Evolutionary conservation across 1,284 basidiomycete species (phyloP), one percentile per base, ranked within the genome.

Genomic region (Phellinidium pouzarii): DNA sequence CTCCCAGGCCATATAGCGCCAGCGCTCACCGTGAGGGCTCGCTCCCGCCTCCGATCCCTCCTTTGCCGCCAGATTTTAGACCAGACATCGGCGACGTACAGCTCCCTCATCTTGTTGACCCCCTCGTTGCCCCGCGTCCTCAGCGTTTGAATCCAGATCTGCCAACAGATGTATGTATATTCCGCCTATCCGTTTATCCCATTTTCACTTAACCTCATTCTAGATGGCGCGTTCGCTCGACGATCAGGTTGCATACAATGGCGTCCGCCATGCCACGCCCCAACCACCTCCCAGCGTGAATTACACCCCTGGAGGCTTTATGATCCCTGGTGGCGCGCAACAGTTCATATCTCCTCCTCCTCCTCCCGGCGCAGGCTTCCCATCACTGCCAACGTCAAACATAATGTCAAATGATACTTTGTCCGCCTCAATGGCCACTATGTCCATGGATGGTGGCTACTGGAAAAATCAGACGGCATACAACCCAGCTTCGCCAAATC

Each of bases 141-240:
- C 79, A 83, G 56, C 74, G 78, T 50, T 53, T 83, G 5, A 79
- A 84, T 60, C 80, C 79, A 14, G 73, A 72, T 59, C 65, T 84
- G 1, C 80, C 82, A n/a, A 72, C 75, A 34, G 82, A 84, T 62
- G 84, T 83, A 63, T 63, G 80, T 68, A 43, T 36, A 52, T 50
- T 56, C 52, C 42, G 19, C 14, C 26, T 14, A n/a, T 17, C 23
- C 22, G 8, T 11, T 19, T 7, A 38, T 34, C 34, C 23, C 11
- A 19, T 12, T 22, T 20, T n/a, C n/a, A 37, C 3, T 44, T 19
- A 34, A 8, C 56, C 59, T 59, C 60, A 60, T 61, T 60, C 59
- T 64, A 85, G 84, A 87, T 87, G 77, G 82, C 81, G 23, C 73
- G 75, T 54, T 74, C 71, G 12, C 68, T 87, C 8, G 80, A 82